Evolutionary conservation across 169 alveolate species (phyloP).

Genomic region (Theileria orientalis): DNA sequence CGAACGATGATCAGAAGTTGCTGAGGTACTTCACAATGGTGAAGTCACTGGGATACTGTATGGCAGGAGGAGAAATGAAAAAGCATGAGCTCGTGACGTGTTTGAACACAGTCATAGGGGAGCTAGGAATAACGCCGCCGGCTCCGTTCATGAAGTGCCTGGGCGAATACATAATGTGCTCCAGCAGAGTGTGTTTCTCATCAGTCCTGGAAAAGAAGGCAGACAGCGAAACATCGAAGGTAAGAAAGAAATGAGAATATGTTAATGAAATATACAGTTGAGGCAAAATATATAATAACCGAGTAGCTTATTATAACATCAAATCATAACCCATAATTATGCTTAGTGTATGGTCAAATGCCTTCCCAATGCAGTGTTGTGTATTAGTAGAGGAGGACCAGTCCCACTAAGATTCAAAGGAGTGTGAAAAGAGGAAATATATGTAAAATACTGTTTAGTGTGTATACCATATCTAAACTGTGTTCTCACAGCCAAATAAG

Average conservation of each 20-base stretch:
- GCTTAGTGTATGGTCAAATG: slow-evolving; percentile 46
- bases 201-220: neutral
- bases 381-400: slow-evolving; percentile 27
- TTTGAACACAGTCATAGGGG: slow-evolving; percentile 9
- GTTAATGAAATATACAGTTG: no score
- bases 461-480: neutral
- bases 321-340: no score
- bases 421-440: neutral
- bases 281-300: no score
- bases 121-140: slow-evolving; percentile 23
- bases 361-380: slow-evolving; percentile 24
- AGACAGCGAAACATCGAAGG: neutral
- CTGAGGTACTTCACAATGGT: slow-evolving; percentile 11
- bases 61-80: slow-evolving; percentile 39
- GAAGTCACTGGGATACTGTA: slow-evolving; percentile 37
- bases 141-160: slow-evolving; percentile 28
- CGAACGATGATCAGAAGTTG: neutral
- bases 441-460: neutral
- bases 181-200: slow-evolving; percentile 11
- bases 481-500: neutral
- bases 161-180: slow-evolving; percentile 44
- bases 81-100: slow-evolving; percentile 39
- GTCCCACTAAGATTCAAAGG: slow-evolving; percentile 16
- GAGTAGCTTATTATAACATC: neutral
- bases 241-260: no score